Base-by-base conservation (phyloP, 345 rosid species). In the Eucalyptus rudis region DNA sequence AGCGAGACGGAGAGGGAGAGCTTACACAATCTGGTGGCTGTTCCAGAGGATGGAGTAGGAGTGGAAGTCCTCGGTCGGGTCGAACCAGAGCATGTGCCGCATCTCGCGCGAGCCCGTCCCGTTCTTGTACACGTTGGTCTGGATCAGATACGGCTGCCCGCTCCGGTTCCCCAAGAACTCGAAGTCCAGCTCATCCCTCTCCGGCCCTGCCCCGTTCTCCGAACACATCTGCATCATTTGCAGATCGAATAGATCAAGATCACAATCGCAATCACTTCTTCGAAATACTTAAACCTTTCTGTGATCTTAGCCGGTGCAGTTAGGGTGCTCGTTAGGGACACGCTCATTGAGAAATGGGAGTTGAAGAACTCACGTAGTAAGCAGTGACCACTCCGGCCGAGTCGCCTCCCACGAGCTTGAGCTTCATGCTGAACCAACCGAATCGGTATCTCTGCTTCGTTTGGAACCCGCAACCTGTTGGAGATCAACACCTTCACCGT, bases 331-430 rank as follows among this genome's bases (percentile, higher is more conserved):
- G 81, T 5, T 33, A 33, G 25, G 44, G 80, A 33, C 43, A 31
- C 1, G 36, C 22, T 31, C 36, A 17, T 16, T 33, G 80, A 68
- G 80, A 68, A 68, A 31, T 36, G 83, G 45, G 45, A 36, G 45
- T 19, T 71, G 27, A 19, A 71, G 83, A 24, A 76, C 84, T 92
- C 87, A 95, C 99, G 88, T 97, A 97, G 89, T 96, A 97, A 86
- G 99, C 99, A 33, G 99, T 97, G 49, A 97, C 99, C 7, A 97
- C 98, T 33, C 99, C 99, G 24, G 99, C 99, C 7, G 99, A 97
- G 90, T 97, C 99, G 86, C 98, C 98, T 54, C 97, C 98, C 22
- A 97, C 99, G 86, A 97, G 91, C 89, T 97, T 97, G 91, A 97
- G 91, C 94, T 96, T 97, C 99, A 97, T 97, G 92, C 99, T 96